phyloP scores from a whole-genome alignment of 345 rosid genomes.

The Syzygium aqueum region DNA sequence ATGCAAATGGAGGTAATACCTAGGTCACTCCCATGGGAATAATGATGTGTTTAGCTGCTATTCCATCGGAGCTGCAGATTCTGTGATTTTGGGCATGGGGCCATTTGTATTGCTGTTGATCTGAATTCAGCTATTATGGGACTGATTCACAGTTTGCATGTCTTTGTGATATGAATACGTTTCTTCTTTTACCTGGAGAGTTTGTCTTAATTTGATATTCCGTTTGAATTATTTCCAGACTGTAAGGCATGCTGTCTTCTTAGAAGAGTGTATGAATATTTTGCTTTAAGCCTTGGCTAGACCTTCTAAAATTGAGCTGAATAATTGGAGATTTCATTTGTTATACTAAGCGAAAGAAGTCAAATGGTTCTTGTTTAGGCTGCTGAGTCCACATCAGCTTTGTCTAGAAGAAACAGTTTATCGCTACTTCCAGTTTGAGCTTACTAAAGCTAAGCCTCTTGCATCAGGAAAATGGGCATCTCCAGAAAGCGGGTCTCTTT shows the following conservation, averaged over 20 bases:
- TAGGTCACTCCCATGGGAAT: neutral
- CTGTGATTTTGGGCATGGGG: neutral
- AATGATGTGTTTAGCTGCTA: neutral
- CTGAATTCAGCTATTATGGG: neutral
- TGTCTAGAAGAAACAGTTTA: neutral
- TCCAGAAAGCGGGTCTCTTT: slow-evolving; percentile 57
- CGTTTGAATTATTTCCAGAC: neutral
- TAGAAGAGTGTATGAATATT: neutral
- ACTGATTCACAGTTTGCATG: neutral
- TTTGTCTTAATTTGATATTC: neutral
- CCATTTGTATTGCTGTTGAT: neutral
- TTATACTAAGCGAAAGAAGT: neutral
- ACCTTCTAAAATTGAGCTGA: neutral
- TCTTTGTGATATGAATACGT: neutral
- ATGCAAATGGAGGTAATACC: slow-evolving; percentile 77
- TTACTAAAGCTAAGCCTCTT: neutral
- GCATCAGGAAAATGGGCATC: slow-evolving; percentile 65
- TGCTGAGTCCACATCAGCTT: neutral
- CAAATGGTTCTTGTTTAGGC: neutral
- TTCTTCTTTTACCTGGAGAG: neutral
- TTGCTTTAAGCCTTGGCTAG: neutral
- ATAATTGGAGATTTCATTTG: neutral
- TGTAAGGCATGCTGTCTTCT: neutral
- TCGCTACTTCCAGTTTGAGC: neutral
- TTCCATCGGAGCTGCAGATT: neutral